A percentile compares a stretch with the other conserved stretches of the same genome.
Conservation (phyloP, 2,329 filamentous ascomycete genomes). For the Alternaria alternata region DNA sequence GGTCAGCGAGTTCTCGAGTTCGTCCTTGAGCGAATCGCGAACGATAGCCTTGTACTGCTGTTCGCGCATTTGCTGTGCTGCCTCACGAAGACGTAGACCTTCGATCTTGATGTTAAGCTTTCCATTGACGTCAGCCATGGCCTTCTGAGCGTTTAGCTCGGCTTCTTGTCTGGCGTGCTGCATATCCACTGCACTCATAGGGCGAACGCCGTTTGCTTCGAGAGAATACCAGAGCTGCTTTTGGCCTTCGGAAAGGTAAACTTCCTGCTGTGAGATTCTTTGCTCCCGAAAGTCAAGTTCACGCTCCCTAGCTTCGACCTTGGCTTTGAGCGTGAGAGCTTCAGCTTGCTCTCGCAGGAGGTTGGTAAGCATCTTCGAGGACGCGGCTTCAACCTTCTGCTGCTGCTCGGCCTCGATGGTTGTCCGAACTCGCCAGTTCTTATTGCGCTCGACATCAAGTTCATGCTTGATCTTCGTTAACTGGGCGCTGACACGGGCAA, state of each 20-base stretch:
- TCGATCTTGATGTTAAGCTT: constrained; percentile 16
- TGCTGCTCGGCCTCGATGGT: constrained; percentile 18
- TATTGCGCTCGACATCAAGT: constrained; percentile 25
- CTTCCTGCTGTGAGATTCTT: constrained; percentile 26
- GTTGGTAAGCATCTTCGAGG: constrained; percentile 16
- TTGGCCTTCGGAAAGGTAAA: constrained; percentile 33
- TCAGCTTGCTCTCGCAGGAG: constrained; percentile 28
- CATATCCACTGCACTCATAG: constrained; percentile 18
- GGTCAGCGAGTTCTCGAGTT: constrained; percentile 7
- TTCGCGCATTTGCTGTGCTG: constrained; percentile 27
- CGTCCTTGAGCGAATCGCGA: constrained; percentile 10
- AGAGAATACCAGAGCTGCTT: constrained; percentile 24
- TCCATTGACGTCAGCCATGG: constrained; percentile 6
- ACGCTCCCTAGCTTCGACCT: constrained; percentile 16
- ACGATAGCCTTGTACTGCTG: constrained; percentile 26
- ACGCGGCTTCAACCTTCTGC: constrained; percentile 13
- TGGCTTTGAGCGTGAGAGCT: constrained; percentile 15
- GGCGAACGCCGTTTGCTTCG: constrained; percentile 14
- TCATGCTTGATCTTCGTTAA: constrained; percentile 25
- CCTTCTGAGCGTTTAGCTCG: constrained; percentile 10
- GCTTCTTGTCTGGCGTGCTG: constrained; percentile 14
- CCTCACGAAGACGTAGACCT: constrained; percentile 21
- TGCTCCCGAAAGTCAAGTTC: constrained; percentile 22
- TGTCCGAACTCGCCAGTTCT: constrained; percentile 14
- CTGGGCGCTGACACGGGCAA: constrained; percentile 17